Evolutionary conservation across 2,329 filamentous ascomycete genomes (phyloP).

Genomic region (Beauveria scarabaeidicola): DNA sequence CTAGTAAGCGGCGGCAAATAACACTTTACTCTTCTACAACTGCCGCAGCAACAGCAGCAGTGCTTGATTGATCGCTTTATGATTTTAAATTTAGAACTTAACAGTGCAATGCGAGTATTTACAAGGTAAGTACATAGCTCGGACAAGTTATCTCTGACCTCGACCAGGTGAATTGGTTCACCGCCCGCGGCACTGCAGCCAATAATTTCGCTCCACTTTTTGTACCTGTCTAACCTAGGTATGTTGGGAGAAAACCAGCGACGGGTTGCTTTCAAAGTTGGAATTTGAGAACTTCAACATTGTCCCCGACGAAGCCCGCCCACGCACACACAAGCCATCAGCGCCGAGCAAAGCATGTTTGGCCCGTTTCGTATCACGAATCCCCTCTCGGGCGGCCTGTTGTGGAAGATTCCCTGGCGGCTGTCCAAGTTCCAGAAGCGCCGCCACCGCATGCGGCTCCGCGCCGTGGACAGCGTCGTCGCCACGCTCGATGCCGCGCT

Average conservation of each 20-base stretch:
- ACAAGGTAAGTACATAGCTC: too few species aligned
- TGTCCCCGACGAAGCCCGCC: conserved; percentile 14
- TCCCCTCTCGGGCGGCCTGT: conserved; percentile 67
- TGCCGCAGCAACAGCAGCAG: too few species aligned
- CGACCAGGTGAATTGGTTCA: too few species aligned
- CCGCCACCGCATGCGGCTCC: conserved; percentile 73
- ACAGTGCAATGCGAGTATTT: too few species aligned
- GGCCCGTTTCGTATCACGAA: conserved; percentile 73
- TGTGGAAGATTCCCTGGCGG: conserved; percentile 98
- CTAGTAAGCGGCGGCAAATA: too few species aligned
- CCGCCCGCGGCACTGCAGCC: background rate
- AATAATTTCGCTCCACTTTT: conserved; percentile 22
- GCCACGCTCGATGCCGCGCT: conserved; percentile 73
- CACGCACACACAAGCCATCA: conserved; percentile 9
- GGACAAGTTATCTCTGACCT: too few species aligned
- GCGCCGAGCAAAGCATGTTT: conserved; percentile 53
- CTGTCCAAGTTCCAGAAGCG: conserved; percentile 86
- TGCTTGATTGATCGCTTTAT: too few species aligned
- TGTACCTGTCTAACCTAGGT: background rate
- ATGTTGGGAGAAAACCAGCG: background rate
- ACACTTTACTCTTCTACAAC: too few species aligned
- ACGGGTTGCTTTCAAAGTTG: background rate
- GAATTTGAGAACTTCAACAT: conserved; percentile 14
- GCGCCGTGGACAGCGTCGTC: conserved; percentile 80
- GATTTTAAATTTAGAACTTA: too few species aligned